Evolutionary conservation across 2,329 filamentous ascomycete species (phyloP), one percentile per base, ranked within the genome.

Genomic region (Phialophora macrospora): DNA sequence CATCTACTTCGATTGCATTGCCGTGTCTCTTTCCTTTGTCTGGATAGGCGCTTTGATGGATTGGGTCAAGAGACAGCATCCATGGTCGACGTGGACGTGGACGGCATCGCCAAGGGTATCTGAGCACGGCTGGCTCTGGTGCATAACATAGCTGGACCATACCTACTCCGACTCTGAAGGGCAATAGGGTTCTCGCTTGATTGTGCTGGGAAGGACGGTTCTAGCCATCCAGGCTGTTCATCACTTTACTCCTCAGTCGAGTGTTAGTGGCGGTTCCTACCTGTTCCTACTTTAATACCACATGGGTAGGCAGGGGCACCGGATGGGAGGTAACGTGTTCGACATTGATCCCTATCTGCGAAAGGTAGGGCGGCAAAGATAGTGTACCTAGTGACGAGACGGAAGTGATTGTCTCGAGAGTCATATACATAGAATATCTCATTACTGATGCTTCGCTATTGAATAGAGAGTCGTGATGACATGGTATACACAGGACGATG

Each of bases 321-420:
- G n/a, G 20, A 54, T 24, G 30, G 56, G 41, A 59, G 41, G 41
- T 28, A 34, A 28, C 41, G 41, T 32, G 22, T 48, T 34, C 56
- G 4, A 30, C 26, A 26, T 51, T 26, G 20, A 26, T 24, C 8
- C 48, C 20, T 17, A 22, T 51, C 20, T 51, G 20, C 24, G 48
- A 17, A 14, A 7, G 20, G 48, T 22, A 3, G 24, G 20, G 20
- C 9, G 3, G 4, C 24, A 30, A 20, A 24, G 56, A 46, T 48
- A 32, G 28, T 59, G 44, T 59, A 59, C 44, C 26, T 61, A 61
- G 28, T 54, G 44, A 51, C n/a, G 58, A 61, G 58, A 44, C 51
- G 28, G 48, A 54, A 24, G 32, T 54, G 60, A 62, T 51, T 52
- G 55, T 51, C 28, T 49, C 48, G 61, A 59, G 55, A 63, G 49